These are phyloP conservation scores for Colletotrichum cordylinicola DNA, from an alignment of 2,329 filamentous ascomycete genomes.

Conservation along the genomic window DNA sequence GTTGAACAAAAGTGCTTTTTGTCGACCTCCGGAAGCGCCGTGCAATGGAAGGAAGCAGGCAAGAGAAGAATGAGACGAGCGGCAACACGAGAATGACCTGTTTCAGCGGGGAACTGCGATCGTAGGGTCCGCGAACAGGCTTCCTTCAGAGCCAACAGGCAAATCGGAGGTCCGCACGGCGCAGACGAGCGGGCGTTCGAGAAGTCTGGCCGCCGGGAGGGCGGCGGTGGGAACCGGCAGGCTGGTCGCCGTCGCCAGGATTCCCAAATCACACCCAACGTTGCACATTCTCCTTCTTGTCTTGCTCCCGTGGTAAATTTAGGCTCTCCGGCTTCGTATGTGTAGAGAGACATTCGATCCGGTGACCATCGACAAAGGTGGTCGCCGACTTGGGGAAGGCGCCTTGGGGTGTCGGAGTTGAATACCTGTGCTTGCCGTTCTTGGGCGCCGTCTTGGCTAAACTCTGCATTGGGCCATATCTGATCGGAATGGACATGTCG, in stretches of 20 bases:
- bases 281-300: background rate
- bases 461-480: background rate
- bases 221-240: conserved; percentile 19
- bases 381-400: background rate
- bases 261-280: conserved; percentile 2
- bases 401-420: background rate
- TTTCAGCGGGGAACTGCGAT: conserved; percentile 8
- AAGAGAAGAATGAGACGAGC: background rate
- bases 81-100: background rate
- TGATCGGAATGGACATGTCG: background rate
- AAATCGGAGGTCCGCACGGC: conserved; percentile 20
- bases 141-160: conserved; percentile 13
- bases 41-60: background rate
- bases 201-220: conserved; percentile 6
- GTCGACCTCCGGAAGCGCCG: background rate
- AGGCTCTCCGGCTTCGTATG: background rate
- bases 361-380: background rate
- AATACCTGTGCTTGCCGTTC: background rate
- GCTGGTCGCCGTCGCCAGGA: conserved; percentile 14
- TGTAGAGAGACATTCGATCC: background rate
- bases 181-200: conserved; percentile 25
- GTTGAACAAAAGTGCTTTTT: background rate
- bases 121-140: conserved; percentile 11
- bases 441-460: background rate
- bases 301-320: background rate